A percentile compares a stretch with the other conserved stretches of the same genome.
Evolutionary conservation across 768 basidiomycete species (phyloP).

Genomic region (Pilatotrama ljubarskyi): DNA sequence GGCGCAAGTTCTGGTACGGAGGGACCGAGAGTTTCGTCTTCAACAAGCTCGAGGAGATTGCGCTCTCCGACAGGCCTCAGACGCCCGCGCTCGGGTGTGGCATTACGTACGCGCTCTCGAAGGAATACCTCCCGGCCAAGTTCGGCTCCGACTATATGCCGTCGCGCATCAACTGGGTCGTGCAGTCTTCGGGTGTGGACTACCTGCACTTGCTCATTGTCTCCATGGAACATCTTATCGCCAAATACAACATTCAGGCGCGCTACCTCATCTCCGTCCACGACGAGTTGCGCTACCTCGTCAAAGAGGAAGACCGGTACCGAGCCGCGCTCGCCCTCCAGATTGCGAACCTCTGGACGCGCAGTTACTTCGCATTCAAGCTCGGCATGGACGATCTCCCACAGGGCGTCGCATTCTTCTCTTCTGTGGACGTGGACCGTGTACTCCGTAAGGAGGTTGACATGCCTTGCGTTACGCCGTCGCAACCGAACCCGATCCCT

Average conservation of each 20-base stretch:
- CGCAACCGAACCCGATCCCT: conserved; percentile 78
- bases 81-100: conserved; percentile 95
- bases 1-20: conserved; percentile 92
- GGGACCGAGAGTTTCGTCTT: conserved; percentile 96
- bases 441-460: conserved; percentile 95
- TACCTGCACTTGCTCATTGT: conserved; percentile 97
- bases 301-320: conserved; percentile 84
- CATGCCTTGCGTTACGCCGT: conserved; percentile 94
- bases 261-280: conserved; percentile 97
- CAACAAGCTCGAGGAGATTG: conserved; percentile 97
- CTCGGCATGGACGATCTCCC: conserved; percentile 97
- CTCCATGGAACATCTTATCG: conserved; percentile 86
- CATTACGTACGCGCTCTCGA: conserved; percentile 90
- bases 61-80: conserved; percentile 78
- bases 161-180: conserved; percentile 98
- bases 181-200: conserved; percentile 97
- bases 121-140: conserved; percentile 77
- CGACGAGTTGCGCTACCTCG: conserved; percentile 94
- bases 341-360: conserved; percentile 94
- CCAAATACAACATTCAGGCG: conserved; percentile 80
- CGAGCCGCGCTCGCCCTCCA: conserved; percentile 92
- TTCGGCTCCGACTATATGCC: conserved; percentile 91
- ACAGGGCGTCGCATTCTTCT: conserved; percentile 95
- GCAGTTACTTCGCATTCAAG: conserved; percentile 84
- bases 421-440: conserved; percentile 89